Percentiles rank a stretch among this genome's conserved stretches.
These are phyloP conservation scores for Fusarium humuli DNA, from an alignment of 2,329 filamentous ascomycete genomes.

Conservation along the genomic window DNA sequence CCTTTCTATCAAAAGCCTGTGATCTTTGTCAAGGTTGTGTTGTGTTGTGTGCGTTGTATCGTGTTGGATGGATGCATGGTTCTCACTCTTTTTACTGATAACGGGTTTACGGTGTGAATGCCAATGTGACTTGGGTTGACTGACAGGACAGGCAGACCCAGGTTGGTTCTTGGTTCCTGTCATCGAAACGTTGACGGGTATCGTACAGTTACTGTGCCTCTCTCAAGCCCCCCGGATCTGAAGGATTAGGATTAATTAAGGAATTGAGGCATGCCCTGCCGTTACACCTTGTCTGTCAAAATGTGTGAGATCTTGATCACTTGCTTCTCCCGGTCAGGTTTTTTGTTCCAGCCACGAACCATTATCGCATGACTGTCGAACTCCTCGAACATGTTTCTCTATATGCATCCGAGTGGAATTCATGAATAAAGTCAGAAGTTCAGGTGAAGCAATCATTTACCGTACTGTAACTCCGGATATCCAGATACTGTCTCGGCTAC, in stretches of 20 bases:
- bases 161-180: conserved; percentile 16
- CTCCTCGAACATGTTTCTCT: conserved; percentile 12
- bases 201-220: conserved; percentile 17
- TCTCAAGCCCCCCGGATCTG: conserved; percentile 9
- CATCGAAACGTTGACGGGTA: conserved; percentile 20
- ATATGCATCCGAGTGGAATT: conserved; percentile 10
- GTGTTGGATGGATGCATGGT: conserved; percentile 35
- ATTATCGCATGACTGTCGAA: conserved; percentile 13
- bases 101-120: conserved; percentile 24
- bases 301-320: conserved; percentile 11
- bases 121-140: conserved; percentile 9
- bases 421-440: neutral
- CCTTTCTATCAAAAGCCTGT: conserved; percentile 21
- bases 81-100: conserved; percentile 20
- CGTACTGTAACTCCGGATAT: neutral
- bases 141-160: neutral
- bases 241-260: conserved; percentile 4
- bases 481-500: conserved; percentile 18
- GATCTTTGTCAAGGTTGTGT: conserved; percentile 20
- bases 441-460: conserved; percentile 6
- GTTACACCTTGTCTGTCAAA: neutral
- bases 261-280: conserved; percentile 1
- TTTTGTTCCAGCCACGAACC: conserved; percentile 17
- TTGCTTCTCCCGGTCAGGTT: conserved; percentile 5
- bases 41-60: conserved; percentile 1